Percentiles rank a stretch among this genome's conserved stretches.
Evolutionary conservation across 2,329 filamentous ascomycete species (phyloP).

Genomic region (Celoporthe dispersa): DNA sequence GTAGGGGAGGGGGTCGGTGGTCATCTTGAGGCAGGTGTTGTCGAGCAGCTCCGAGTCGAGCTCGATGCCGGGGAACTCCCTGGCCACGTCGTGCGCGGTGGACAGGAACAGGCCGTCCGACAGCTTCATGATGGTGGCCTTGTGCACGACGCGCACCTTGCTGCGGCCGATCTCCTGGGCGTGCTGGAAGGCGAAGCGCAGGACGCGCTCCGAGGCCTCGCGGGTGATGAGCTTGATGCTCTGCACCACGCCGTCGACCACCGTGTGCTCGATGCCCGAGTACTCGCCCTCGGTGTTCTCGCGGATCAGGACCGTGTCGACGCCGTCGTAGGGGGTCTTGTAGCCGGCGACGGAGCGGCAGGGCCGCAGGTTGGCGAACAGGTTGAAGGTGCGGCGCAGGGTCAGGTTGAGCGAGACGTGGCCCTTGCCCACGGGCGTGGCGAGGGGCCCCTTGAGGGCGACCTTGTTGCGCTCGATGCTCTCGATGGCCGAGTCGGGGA

Average conservation of each 20-base stretch:
- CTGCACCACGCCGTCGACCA: slow-evolving; percentile 83
- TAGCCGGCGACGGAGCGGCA: slow-evolving; percentile 96
- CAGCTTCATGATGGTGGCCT: slow-evolving; percentile 99
- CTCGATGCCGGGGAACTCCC: slow-evolving; percentile 94
- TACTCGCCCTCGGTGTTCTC: slow-evolving; percentile 63
- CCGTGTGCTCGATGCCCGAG: slow-evolving; percentile 35
- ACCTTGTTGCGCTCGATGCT: slow-evolving; percentile 96
- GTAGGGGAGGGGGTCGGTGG: slow-evolving; percentile 93
- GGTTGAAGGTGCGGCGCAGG: slow-evolving; percentile 98
- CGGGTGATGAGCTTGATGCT: slow-evolving; percentile 99
- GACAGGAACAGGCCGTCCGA: slow-evolving; percentile 97
- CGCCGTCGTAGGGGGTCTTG: slow-evolving; percentile 98
- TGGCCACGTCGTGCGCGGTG: slow-evolving; percentile 81
- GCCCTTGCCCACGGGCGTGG: slow-evolving; percentile 96
- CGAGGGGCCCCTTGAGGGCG: slow-evolving; percentile 96
- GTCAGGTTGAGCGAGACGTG: slow-evolving; percentile 99
- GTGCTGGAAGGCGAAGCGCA: slow-evolving; percentile 98
- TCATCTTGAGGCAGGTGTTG: slow-evolving; percentile 99
- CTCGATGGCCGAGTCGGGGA: slow-evolving; percentile 88
- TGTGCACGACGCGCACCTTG: slow-evolving; percentile 98
- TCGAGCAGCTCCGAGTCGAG: slow-evolving; percentile 98
- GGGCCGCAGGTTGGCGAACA: slow-evolving; percentile 98
- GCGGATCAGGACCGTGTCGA: slow-evolving; percentile 96
- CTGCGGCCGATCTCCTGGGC: slow-evolving; percentile 90
- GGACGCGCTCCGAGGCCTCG: slow-evolving; percentile 91